These are phyloP conservation scores for Ganoderma resinaceum DNA, from an alignment of 1,284 basidiomycete genomes.

Conservation along the genomic window DNA sequence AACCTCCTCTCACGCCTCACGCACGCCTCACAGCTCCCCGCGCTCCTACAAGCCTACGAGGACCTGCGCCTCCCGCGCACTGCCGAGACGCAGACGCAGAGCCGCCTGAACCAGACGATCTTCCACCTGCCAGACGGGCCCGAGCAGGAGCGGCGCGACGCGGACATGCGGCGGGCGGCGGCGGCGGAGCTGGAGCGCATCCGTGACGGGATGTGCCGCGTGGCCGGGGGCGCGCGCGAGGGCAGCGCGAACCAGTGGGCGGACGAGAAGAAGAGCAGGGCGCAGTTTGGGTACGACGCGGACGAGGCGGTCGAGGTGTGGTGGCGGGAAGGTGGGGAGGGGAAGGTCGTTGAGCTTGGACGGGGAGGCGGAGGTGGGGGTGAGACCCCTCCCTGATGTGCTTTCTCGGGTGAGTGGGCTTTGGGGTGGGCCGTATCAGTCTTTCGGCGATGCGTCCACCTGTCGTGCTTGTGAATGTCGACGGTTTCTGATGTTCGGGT, in stretches of 20 bases:
- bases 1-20: conserved; percentile 60
- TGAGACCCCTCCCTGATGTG: too few relatives aligned
- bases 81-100: conserved; percentile 52
- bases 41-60: conserved; percentile 60
- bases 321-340: conserved; percentile 48
- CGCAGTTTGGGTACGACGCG: conserved; percentile 58
- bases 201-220: conserved; percentile 18
- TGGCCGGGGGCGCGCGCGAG: conserved; percentile 25
- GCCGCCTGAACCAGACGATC: conserved; percentile 56
- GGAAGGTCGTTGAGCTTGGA: neutral
- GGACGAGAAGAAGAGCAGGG: conserved; percentile 51
- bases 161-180: conserved; percentile 57
- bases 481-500: too few relatives aligned
- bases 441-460: too few relatives aligned
- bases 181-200: conserved; percentile 41
- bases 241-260: conserved; percentile 60
- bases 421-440: too few relatives aligned
- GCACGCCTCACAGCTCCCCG: conserved; percentile 47
- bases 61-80: conserved; percentile 54
- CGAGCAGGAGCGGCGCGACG: conserved; percentile 57
- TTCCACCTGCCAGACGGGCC: conserved; percentile 64
- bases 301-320: conserved; percentile 55
- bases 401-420: too few relatives aligned
- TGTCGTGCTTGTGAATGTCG: too few relatives aligned
- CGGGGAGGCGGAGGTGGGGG: neutral